A percentile compares a stretch with the other conserved stretches of the same genome.
phyloP scores from a whole-genome alignment of 2,329 filamentous ascomycete species.

The Conoideocrella luteorostrata region DNA sequence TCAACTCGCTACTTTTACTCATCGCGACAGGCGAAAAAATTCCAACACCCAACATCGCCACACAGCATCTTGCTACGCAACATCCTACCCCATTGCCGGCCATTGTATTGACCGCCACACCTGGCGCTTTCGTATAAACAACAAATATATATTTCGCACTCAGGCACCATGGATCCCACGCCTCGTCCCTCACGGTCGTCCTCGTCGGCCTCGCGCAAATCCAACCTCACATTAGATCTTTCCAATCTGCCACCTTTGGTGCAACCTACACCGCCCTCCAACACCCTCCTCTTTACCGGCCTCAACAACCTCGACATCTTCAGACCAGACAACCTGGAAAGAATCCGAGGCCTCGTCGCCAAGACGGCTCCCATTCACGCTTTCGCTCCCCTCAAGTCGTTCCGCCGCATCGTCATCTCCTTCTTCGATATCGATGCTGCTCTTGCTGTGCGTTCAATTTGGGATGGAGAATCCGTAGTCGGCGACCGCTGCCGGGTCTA shows the following conservation, averaged over 20 bases:
- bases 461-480: slow-evolving; percentile 69
- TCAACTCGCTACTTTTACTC: neutral
- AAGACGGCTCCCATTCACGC: slow-evolving; percentile 66
- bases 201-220: slow-evolving; percentile 37
- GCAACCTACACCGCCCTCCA: slow-evolving; percentile 69
- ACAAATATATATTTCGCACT: neutral
- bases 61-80: neutral
- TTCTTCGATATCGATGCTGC: slow-evolving; percentile 67
- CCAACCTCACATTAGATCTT: slow-evolving; percentile 63
- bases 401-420: slow-evolving; percentile 73
- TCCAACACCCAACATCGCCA: neutral
- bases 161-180: slow-evolving; percentile 27
- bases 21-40: neutral
- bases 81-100: neutral
- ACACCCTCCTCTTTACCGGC: slow-evolving; percentile 81
- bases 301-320: slow-evolving; percentile 69
- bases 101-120: neutral
- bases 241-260: slow-evolving; percentile 63
- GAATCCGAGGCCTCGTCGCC: slow-evolving; percentile 65
- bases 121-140: too few relatives aligned
- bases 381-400: slow-evolving; percentile 75
- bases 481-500: slow-evolving; percentile 64
- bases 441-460: slow-evolving; percentile 62
- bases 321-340: slow-evolving; percentile 64
- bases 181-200: slow-evolving; percentile 36